Evolutionary conservation across 208 protist genomes (phyloP), one percentile per base, ranked within the genome.

Genomic region (Leishmania martiniquensis): DNA sequence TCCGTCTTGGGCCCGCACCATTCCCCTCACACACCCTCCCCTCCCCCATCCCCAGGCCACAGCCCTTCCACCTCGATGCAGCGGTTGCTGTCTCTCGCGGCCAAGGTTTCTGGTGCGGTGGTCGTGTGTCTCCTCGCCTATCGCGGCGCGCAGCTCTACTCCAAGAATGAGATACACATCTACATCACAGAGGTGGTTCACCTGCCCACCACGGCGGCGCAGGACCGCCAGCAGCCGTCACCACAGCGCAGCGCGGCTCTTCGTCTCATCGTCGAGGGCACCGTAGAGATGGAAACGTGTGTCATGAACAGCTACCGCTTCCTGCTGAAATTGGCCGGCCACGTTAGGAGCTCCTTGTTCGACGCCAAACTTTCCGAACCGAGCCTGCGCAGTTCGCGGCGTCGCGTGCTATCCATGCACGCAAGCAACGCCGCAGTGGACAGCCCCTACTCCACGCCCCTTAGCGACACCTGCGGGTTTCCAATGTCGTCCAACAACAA

Each of bases 291-390:
- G 57, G 87, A 93, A 34, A 94, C 90, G 29, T 91, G 85, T 66
- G 72, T 94, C 47, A 93, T 94, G 91, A 84, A 83, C 52, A 94
- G 93, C 73, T 96, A 95, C 67, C 93, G 91, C 39, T 91, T 95
- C 66, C 66, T 89, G 10, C 81, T 96, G 47, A 93, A 93, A 73
- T 84, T 96, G 32, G 70, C 84, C 44, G 93, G 87, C 0, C 80
- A 84, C 60, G 76, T 93, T 47, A 80, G 87, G 10, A 78, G 76
- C 37, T 79, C 77, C 13, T 44, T 84, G 22, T 81, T 77, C 1
- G 66, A 77, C 12, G 34, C 77, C 47, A 34, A 62, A n/a, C 45
- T 49, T 13, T 51, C 76, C 54, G n/a, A 60, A 47, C 65, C 15
- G 20, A 78, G 72, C 20, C 74, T 70, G 15, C 57, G 78, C 42